phyloP scores from a whole-genome alignment of 345 rosid genomes.

The Brassica cretica region DNA sequence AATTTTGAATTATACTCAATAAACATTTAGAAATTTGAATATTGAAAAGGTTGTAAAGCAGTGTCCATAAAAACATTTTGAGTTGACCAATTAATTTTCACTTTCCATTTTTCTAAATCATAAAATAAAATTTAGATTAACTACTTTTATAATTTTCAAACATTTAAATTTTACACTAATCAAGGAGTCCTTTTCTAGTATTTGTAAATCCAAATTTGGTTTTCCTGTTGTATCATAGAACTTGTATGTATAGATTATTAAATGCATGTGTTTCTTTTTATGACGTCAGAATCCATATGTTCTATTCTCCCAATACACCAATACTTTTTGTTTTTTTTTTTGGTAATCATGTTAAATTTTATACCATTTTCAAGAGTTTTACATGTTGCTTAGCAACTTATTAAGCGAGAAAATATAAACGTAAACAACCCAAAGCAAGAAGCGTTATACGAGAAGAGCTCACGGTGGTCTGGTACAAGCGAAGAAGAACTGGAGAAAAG shows the following conservation, averaged over 20 bases:
- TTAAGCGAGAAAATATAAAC: no score
- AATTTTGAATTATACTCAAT: neutral
- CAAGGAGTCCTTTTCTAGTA: neutral
- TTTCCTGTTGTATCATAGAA: neutral
- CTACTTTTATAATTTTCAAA: neutral
- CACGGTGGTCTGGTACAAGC: no score
- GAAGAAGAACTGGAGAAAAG: no score
- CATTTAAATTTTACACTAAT: neutral
- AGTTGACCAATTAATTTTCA: neutral
- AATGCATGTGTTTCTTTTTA: neutral
- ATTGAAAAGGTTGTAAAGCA: neutral
- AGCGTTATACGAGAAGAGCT: no score
- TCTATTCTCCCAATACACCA: slow-evolving; percentile 1
- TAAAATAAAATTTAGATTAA: neutral
- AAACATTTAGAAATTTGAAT: neutral
- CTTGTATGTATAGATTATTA: neutral
- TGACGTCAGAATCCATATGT: neutral
- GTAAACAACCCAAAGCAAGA: no score
- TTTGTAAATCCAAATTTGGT: neutral
- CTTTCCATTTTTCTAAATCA: neutral
- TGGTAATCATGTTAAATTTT: no score
- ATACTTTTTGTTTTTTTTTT: neutral
- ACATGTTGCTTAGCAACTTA: no score
- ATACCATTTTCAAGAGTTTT: no score
- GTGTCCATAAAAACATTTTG: neutral